Evolutionary conservation across 768 basidiomycete genomes (phyloP).

Genomic region (Amylocystis lapponica): DNA sequence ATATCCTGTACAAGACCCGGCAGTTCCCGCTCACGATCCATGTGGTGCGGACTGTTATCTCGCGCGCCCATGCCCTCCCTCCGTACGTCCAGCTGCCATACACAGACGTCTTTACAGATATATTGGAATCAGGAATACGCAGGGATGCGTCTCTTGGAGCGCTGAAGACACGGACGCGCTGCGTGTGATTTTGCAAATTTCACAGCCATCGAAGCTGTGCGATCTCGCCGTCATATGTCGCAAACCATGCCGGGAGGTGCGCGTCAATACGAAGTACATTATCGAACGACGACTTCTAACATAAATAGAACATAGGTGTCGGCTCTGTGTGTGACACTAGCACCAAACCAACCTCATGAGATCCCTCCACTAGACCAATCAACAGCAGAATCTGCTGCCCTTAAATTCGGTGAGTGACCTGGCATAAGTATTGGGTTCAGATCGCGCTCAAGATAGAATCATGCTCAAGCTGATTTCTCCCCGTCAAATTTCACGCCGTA

Average conservation of each 20-base stretch:
- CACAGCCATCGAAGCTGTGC: constrained; percentile 45
- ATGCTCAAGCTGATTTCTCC: too few species aligned
- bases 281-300: too few species aligned
- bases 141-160: constrained; percentile 5
- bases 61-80: too few species aligned
- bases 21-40: too few species aligned
- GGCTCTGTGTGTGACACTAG: background rate
- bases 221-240: constrained; percentile 48
- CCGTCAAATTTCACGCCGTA: constrained; percentile 1
- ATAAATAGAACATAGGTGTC: background rate
- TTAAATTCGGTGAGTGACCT: background rate
- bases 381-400: background rate
- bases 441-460: too few species aligned
- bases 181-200: constrained; percentile 33
- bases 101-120: background rate
- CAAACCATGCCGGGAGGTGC: constrained; percentile 58
- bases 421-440: too few species aligned
- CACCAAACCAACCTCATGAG: background rate
- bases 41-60: constrained; percentile 1
- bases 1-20: too few species aligned
- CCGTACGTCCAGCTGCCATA: background rate
- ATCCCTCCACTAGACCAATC: background rate
- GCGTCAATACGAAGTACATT: too few species aligned
- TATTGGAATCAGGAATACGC: background rate
- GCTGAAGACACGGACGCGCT: constrained; percentile 34